phyloP scores from a whole-genome alignment of 2,329 filamentous ascomycete genomes.

The Periconia digitata region DNA sequence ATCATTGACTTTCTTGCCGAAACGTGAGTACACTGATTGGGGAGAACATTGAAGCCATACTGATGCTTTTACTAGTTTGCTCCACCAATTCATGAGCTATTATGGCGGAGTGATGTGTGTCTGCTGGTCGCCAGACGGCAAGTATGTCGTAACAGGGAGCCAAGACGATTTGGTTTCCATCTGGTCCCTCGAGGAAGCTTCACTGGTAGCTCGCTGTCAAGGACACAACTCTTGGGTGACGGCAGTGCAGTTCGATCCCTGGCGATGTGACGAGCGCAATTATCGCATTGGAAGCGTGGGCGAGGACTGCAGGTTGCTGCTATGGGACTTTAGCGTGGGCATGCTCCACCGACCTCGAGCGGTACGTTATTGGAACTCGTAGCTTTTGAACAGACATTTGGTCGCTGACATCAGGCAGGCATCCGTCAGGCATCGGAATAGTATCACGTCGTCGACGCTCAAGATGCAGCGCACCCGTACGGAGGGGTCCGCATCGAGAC shows the following conservation, averaged over 20 bases:
- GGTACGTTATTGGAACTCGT: conserved; percentile 54
- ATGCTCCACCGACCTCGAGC: conserved; percentile 92
- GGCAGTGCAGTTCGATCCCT: conserved; percentile 90
- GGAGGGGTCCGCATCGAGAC: conserved; percentile 61
- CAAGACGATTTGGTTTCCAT: conserved; percentile 97
- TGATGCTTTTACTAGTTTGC: conserved; percentile 57
- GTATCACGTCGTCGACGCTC: conserved; percentile 53
- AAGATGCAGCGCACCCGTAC: conserved; percentile 55
- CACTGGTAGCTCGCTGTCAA: conserved; percentile 87
- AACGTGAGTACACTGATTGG: conserved; percentile 60
- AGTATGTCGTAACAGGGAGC: conserved; percentile 91
- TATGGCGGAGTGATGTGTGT: conserved; percentile 92
- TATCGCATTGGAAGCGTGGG: conserved; percentile 96
- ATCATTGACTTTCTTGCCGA: conserved; percentile 92
- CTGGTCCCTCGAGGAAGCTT: conserved; percentile 83
- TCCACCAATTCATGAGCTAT: conserved; percentile 86
- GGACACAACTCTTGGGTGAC: conserved; percentile 97
- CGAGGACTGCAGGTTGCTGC: conserved; percentile 83
- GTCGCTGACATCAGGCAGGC: conserved; percentile 40
- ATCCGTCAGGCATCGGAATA: conserved; percentile 57
- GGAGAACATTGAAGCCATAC: not conserved
- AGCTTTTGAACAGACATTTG: not conserved
- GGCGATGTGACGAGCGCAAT: conserved; percentile 92
- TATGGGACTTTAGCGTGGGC: conserved; percentile 97
- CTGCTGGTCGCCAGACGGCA: conserved; percentile 96